A percentile compares a stretch with the other conserved stretches of the same genome.
phyloP scores from a whole-genome alignment of 1,139 yeast species.

The Suhomyces choctaworum region DNA sequence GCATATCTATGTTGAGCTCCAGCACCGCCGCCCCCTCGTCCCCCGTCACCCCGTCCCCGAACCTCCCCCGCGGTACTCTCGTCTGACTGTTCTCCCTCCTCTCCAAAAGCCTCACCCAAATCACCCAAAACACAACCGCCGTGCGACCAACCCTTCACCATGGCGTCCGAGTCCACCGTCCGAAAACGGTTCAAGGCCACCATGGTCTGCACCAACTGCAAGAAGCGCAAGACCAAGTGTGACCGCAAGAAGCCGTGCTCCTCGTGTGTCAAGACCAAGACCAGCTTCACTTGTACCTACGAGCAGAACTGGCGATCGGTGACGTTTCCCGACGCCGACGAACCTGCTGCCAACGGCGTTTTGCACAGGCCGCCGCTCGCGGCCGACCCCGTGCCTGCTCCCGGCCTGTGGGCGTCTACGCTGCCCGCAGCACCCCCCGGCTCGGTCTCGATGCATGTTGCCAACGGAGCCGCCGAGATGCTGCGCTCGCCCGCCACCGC shows the following conservation, averaged over 20 bases:
- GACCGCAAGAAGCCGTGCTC: constrained; percentile 30
- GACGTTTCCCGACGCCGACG: constrained; percentile 6
- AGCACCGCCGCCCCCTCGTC: too few relatives aligned
- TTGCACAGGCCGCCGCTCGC: neutral
- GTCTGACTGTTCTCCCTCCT: too few relatives aligned
- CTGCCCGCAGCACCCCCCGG: too few relatives aligned
- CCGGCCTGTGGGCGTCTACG: too few relatives aligned
- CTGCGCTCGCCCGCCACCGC: neutral
- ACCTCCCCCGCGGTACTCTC: too few relatives aligned
- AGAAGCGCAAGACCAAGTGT: constrained; percentile 31
- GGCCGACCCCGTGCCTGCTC: neutral
- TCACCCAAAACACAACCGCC: too few relatives aligned
- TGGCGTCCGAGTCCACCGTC: too few relatives aligned
- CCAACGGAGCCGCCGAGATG: neutral
- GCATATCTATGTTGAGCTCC: too few relatives aligned
- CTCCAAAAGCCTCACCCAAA: too few relatives aligned
- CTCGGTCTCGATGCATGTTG: too few relatives aligned
- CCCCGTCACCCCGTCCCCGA: neutral
- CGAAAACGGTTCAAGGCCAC: constrained; percentile 30
- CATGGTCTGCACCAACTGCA: constrained; percentile 31
- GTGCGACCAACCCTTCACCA: too few relatives aligned
- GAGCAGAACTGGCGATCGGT: constrained; percentile 14
- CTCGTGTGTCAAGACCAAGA: constrained; percentile 26
- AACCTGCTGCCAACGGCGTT: neutral
- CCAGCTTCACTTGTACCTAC: constrained; percentile 20